Evolutionary conservation across 1,284 basidiomycete species (phyloP), one percentile per base, ranked within the genome.

Genomic region (Coniophora puteana): DNA sequence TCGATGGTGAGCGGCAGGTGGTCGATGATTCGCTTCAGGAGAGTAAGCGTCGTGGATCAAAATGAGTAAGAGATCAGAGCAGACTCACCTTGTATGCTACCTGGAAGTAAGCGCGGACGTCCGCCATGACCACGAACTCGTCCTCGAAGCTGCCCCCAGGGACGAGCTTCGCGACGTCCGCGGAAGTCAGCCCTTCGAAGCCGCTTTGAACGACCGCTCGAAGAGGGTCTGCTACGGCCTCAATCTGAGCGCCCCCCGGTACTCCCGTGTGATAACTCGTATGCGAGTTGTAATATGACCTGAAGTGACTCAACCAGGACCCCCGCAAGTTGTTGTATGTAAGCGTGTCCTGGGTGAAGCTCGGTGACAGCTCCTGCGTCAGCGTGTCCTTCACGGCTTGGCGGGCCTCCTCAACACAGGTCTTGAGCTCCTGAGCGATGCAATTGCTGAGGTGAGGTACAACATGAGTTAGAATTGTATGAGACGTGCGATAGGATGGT

Each of bases 71-170:
- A 10, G 3, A 13, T 13, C 11, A n/a, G 12, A 16, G 25, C 18
- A 11, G 5, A 41, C 54, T 20, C 35, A 67, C 75, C 63, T 69
- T 71, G 48, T 65, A 67, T 5, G 72, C 68, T 1, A 75, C 60
- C 22, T 73, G 63, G 48, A 75, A 78, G 46, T 75, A 78, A 3
- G 74, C 72, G 4, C 71, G 67, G 0, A 78, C 74, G 6, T 64
- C 64, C 0, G 72, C 66, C 74, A 78, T 78, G 13, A 78, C 55
- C 1, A 50, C 44, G 11, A 76, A 41, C 21, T 75, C 75, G 2
- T 72, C 63, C 7, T 56, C 49, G 30, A 66, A 62, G 1, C 30
- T 12, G 5, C 17, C 21, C 40, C 45, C 12, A 27, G 50, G 50
- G 21, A n/a, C 22, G 10, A 58, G 38, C 10, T 48, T 43, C 17